Base-by-base conservation (phyloP, 2,329 filamentous ascomycete genomes). In the Kalaharituber pfeilii region DNA sequence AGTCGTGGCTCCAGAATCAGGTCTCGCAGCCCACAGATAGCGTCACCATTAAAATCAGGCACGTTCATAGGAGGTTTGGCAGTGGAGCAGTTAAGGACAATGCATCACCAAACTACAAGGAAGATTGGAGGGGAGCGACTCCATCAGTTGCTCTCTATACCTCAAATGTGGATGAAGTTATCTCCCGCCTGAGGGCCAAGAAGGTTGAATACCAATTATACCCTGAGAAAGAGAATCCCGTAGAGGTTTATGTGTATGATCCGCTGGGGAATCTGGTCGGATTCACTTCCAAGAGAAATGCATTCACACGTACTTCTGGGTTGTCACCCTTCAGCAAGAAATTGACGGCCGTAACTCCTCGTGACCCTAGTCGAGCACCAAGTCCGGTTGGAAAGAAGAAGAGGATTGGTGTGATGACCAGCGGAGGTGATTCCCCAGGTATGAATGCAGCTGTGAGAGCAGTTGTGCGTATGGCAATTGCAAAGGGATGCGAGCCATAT, bases 401-500 rank as follows among this genome's bases (percentile, higher is more conserved):
- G 66, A 73, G 77, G 60, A 89, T 95, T 67, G 88, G 82, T 61
- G 80, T 95, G 68, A 86, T 95, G 82, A 95, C 88, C 66, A 93
- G 85, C 62, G 88, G 88, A 66, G 88, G 88, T 66, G 88, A 95
- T 75, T 86, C 86, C 61, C 88, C 86, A 2, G 88, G 88, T 67
- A 95, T 95, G 88, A 94, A 91, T 69, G 86, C 81, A 57, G 85
- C 85, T 30, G 86, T 95, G 33, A 79, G 88, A 58, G 86, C 88
- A 50, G 84, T 94, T 26, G 85, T 98, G 56, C 84, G 91, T 62
- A 94, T 87, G 77, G 79, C 87, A 51, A 86, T 96, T 62, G 80
- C 91, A 68, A 78, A 84, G 69, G 81, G 78, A 58, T 89, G 84
- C 66, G 84, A 88, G 63, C 76, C 83, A 57, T 91, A 78, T 65